Conservation (phyloP, 1,139 yeast genomes). For the Diutina rugosa region DNA sequence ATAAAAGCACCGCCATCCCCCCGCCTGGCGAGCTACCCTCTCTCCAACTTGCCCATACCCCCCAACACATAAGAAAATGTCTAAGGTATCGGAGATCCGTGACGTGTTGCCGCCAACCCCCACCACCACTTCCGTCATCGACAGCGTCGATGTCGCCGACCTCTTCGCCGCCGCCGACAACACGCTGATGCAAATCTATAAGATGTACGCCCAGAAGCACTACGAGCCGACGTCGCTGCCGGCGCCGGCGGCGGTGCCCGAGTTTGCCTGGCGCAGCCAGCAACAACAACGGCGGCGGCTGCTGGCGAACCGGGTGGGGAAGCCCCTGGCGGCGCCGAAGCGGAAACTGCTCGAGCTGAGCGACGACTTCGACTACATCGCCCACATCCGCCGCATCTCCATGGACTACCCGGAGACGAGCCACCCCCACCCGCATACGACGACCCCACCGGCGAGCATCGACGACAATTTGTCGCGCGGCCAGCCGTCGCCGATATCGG, state of each 20-base stretch:
- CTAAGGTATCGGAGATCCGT: neutral
- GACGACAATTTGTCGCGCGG: neutral
- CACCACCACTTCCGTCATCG: neutral
- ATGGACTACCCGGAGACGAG: slow-evolving; percentile 12
- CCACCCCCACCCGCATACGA: neutral
- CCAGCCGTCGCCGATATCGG: neutral
- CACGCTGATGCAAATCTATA: slow-evolving; percentile 2
- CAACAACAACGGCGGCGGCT: neutral
- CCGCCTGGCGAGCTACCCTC: neutral
- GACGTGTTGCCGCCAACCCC: neutral
- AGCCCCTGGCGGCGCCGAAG: neutral
- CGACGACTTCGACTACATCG: slow-evolving; percentile 36
- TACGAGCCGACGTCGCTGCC: neutral
- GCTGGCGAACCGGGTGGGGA: neutral
- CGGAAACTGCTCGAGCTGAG: neutral
- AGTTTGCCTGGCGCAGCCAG: neutral
- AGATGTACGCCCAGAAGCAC: neutral
- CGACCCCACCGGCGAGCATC: neutral
- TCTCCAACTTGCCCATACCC: neutral
- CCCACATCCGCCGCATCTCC: slow-evolving; percentile 30
- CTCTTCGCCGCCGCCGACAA: slow-evolving; percentile 1
- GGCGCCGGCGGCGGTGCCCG: neutral
- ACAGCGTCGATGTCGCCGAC: neutral
- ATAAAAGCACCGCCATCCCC: neutral
- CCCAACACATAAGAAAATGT: neutral